Percentiles rank a stretch among this genome's conserved stretches.
Conservation (phyloP, 139 green algal genomes). For the Dunaliella primolecta region DNA sequence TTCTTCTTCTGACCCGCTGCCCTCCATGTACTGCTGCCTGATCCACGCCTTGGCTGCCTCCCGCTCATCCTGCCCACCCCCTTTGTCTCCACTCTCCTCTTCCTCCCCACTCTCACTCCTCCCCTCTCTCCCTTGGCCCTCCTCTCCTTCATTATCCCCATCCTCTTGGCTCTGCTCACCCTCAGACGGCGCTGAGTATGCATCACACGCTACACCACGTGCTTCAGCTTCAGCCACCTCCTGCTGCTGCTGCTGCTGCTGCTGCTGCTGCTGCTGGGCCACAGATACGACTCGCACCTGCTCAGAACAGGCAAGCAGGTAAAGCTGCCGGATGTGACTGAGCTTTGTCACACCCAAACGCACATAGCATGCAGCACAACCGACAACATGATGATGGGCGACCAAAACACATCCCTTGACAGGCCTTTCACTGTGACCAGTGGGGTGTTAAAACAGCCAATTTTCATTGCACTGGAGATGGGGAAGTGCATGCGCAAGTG, state of each 20-base stretch:
- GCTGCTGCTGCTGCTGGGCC: not conserved
- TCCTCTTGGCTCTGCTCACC: not conserved
- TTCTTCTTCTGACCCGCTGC: not conserved
- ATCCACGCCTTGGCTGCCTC: constrained; percentile 61
- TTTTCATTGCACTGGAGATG: no score
- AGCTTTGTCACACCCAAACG: no score
- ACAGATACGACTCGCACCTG: not conserved
- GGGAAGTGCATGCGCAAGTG: no score
- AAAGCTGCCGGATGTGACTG: no score
- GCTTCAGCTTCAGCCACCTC: not conserved
- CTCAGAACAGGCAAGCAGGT: no score
- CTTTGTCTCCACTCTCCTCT: not conserved
- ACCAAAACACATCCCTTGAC: no score
- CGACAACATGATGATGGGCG: no score
- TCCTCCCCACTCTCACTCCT: constrained; percentile 19
- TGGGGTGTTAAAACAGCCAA: no score
- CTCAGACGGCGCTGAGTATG: constrained; percentile 7
- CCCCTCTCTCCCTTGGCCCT: no score
- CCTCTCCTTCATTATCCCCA: not conserved
- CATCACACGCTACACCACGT: not conserved
- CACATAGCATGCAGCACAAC: no score
- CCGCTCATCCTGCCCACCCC: not conserved
- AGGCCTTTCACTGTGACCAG: no score
- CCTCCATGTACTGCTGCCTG: constrained; percentile 58
- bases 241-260: constrained; percentile 18